Evolutionary conservation across 768 basidiomycete species (phyloP).

Genomic region (Agrocybe pediades): DNA sequence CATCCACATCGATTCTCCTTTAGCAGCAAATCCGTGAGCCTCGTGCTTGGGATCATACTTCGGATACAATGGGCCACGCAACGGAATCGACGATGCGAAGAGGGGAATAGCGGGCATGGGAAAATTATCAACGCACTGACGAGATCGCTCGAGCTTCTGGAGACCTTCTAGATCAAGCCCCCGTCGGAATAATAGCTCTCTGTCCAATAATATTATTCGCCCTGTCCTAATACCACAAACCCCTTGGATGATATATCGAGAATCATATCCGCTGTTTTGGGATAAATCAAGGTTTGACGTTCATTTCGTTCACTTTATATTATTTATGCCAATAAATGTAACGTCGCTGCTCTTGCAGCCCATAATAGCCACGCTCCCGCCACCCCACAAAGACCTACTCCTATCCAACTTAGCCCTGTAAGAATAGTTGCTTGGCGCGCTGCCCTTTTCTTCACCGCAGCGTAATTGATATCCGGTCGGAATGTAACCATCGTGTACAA

Average conservation of each 20-base stretch:
- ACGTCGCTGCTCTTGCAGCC: conserved; percentile 35
- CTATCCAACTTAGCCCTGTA: conserved; percentile 48
- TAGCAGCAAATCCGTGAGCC: conserved; percentile 27
- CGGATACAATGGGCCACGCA: conserved; percentile 18
- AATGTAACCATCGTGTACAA: conserved; percentile 99
- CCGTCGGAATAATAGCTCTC: conserved; percentile 14
- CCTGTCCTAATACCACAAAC: conserved; percentile 16
- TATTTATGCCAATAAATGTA: conserved; percentile 23
- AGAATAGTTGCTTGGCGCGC: conserved; percentile 70
- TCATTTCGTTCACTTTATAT: conserved; percentile 21
- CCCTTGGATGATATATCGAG: conserved; percentile 21
- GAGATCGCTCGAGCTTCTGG: conserved; percentile 24
- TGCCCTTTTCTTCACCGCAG: conserved; percentile 72
- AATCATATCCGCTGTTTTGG: conserved; percentile 27
- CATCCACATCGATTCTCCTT: conserved; percentile 29
- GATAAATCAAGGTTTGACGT: conserved; percentile 30
- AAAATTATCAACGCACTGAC: conserved; percentile 22
- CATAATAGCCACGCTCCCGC: conserved; percentile 44
- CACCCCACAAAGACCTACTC: conserved; percentile 43
- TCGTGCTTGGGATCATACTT: conserved; percentile 19
- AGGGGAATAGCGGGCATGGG: conserved; percentile 23
- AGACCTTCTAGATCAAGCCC: conserved; percentile 33
- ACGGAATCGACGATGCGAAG: conserved; percentile 1
- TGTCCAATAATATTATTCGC: conserved; percentile 21
- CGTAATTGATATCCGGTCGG: conserved; percentile 92